Evolutionary conservation across 2,329 filamentous ascomycete genomes (phyloP).

Genomic region (Pseudocercospora fuligena): DNA sequence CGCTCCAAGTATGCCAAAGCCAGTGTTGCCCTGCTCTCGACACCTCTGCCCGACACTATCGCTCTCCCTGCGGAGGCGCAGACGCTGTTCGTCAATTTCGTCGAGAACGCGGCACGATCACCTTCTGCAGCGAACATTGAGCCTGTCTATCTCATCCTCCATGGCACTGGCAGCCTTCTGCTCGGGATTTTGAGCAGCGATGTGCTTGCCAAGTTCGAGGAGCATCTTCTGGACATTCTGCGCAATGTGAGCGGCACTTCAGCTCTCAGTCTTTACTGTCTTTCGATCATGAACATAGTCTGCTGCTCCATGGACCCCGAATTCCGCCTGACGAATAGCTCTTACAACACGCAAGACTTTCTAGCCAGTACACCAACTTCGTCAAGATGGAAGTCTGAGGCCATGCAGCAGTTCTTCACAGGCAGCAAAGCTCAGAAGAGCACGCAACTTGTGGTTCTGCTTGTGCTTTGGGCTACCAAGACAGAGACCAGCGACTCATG

Average conservation of each 20-base stretch:
- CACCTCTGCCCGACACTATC: slow-evolving; percentile 35
- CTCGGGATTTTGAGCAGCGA: slow-evolving; percentile 37
- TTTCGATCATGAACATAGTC: slow-evolving; percentile 44
- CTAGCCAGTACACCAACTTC: slow-evolving; percentile 36
- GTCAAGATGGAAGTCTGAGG: slow-evolving; percentile 37
- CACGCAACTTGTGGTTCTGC: slow-evolving; percentile 41
- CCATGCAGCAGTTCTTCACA: slow-evolving; percentile 41
- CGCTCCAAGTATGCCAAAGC: slow-evolving; percentile 30
- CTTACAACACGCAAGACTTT: slow-evolving; percentile 39
- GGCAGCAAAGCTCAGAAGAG: slow-evolving; percentile 41
- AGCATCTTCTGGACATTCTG: slow-evolving; percentile 41
- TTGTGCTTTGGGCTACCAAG: slow-evolving; percentile 39
- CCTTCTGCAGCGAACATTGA: slow-evolving; percentile 37
- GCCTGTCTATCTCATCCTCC: slow-evolving; percentile 40
- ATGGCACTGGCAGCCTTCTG: slow-evolving; percentile 38
- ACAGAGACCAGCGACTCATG: slow-evolving; percentile 22
- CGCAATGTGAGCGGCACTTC: slow-evolving; percentile 32
- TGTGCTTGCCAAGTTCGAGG: slow-evolving; percentile 37
- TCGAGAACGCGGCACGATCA: slow-evolving; percentile 37
- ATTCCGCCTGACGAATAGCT: slow-evolving; percentile 29
- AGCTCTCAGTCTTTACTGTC: slow-evolving; percentile 42
- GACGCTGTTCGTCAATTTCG: slow-evolving; percentile 38
- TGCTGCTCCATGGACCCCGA: slow-evolving; percentile 31
- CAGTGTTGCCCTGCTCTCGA: slow-evolving; percentile 38
- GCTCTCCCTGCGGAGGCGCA: slow-evolving; percentile 41